Percentiles rank a stretch among this genome's conserved stretches.
These are phyloP conservation scores for Mucor racemosus DNA, from an alignment of 371 early-diverging fungal genomes.

Conservation along the genomic window DNA sequence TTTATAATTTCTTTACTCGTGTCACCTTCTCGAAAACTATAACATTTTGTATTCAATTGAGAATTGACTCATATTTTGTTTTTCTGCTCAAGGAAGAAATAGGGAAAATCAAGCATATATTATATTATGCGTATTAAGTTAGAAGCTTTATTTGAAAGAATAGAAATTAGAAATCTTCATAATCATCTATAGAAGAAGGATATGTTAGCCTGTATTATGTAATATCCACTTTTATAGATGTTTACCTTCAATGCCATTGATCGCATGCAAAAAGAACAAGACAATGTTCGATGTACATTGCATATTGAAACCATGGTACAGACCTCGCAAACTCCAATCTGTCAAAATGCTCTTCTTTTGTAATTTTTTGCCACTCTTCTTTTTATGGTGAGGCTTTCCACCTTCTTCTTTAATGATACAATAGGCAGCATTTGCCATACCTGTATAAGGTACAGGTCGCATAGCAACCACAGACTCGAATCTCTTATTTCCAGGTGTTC, in stretches of 20 bases:
- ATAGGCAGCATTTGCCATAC: conserved; percentile 78
- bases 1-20: not conserved
- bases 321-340: conserved; percentile 68
- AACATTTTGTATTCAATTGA: not conserved
- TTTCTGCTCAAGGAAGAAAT: too few species aligned
- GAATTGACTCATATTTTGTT: conserved; percentile 5
- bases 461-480: conserved; percentile 80
- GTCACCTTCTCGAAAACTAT: not conserved
- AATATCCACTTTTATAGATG: too few species aligned
- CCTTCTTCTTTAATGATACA: conserved; percentile 90
- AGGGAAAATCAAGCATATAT: too few species aligned
- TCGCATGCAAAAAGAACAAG: conserved; percentile 63
- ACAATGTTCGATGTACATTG: conserved; percentile 69
- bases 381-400: conserved; percentile 30
- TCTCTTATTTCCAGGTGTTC: conserved; percentile 55
- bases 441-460: conserved; percentile 85
- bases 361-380: conserved; percentile 21
- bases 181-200: conserved; percentile 13
- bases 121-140: too few species aligned
- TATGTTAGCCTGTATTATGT: not conserved
- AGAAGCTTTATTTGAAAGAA: not conserved
- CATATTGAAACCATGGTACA: conserved; percentile 82
- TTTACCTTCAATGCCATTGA: conserved; percentile 63
- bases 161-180: conserved; percentile 30
- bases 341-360: conserved; percentile 34